phyloP scores from a whole-genome alignment of 371 early-diverging fungal species.

The Blastocladiella emersonii region DNA sequence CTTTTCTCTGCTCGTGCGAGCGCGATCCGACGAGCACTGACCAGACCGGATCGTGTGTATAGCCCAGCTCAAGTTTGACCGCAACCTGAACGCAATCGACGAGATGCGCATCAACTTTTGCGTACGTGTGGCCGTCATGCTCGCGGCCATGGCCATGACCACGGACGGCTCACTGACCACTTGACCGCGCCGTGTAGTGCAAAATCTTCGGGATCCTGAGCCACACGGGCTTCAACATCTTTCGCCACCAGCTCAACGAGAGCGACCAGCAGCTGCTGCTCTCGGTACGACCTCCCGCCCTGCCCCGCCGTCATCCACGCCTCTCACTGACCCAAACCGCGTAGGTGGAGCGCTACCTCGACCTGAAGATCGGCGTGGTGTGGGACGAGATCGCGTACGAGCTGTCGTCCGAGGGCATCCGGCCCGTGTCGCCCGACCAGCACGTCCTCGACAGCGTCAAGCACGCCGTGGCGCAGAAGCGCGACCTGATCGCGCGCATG shows the following conservation, averaged over 20 bases:
- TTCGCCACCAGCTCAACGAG: background rate
- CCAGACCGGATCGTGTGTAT: too few relatives aligned
- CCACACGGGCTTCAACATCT: background rate
- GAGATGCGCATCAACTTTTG: background rate
- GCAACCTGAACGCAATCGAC: background rate
- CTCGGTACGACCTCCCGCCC: background rate
- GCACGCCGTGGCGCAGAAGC: background rate
- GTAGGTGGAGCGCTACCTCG: conserved; percentile 25
- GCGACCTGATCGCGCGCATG: background rate
- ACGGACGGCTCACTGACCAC: background rate
- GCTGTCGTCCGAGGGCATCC: conserved; percentile 22
- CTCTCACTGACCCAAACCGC: background rate
- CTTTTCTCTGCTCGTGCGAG: background rate
- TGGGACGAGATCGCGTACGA: conserved; percentile 22
- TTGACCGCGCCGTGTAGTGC: background rate
- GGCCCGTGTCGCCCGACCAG: conserved; percentile 10
- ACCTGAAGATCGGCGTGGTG: conserved; percentile 31
- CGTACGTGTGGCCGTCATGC: background rate
- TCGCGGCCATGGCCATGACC: too few relatives aligned
- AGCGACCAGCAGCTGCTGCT: background rate
- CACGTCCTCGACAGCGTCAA: background rate
- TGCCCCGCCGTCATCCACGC: background rate
- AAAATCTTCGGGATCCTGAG: background rate
- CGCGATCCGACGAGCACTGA: too few relatives aligned
- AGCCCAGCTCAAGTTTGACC: background rate